Percentiles rank a stretch among this genome's conserved stretches.
Evolutionary conservation across 2,329 filamentous ascomycete genomes (phyloP).

Genomic region (Claviceps sp.): DNA sequence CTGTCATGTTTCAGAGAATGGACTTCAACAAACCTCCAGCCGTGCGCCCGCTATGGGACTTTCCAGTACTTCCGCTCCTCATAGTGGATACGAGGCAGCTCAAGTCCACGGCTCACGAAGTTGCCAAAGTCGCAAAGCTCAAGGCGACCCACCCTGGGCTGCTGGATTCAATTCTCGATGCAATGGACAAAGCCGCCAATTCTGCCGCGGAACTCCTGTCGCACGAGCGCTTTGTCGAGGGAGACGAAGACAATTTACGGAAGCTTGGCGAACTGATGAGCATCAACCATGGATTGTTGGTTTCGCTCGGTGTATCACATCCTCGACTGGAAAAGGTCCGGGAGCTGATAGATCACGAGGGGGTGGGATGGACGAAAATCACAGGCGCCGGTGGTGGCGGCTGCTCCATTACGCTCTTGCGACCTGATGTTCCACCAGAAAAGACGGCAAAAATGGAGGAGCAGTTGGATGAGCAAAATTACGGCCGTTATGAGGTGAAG

Average conservation of each 20-base stretch:
- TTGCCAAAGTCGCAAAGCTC: conserved; percentile 69
- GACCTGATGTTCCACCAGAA: conserved; percentile 44
- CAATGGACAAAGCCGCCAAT: conserved; percentile 62
- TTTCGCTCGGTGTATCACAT: conserved; percentile 88
- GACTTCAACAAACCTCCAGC: conserved; percentile 66
- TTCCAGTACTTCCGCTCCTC: conserved; percentile 82
- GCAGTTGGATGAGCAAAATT: conserved; percentile 57
- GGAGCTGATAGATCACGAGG: conserved; percentile 77
- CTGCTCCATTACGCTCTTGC: conserved; percentile 84
- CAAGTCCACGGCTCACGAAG: conserved; percentile 74
- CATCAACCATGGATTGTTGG: conserved; percentile 85
- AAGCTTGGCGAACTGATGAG: conserved; percentile 78
- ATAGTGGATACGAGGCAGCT: conserved; percentile 80
- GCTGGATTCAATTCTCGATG: conserved; percentile 67
- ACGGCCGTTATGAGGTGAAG: conserved; percentile 75
- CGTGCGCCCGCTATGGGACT: conserved; percentile 68
- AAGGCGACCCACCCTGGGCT: conserved; percentile 61
- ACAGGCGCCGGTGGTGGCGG: conserved; percentile 93
- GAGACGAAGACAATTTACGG: conserved; percentile 49
- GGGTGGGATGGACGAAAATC: conserved; percentile 92
- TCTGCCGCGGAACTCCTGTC: conserved; percentile 41
- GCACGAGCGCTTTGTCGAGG: conserved; percentile 53
- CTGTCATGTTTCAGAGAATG: conserved; percentile 73
- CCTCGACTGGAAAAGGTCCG: conserved; percentile 83
- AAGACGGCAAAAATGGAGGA: conserved; percentile 50